Conservation (phyloP, 2,329 filamentous ascomycete genomes). For the Chalaropsis ovoidea region DNA sequence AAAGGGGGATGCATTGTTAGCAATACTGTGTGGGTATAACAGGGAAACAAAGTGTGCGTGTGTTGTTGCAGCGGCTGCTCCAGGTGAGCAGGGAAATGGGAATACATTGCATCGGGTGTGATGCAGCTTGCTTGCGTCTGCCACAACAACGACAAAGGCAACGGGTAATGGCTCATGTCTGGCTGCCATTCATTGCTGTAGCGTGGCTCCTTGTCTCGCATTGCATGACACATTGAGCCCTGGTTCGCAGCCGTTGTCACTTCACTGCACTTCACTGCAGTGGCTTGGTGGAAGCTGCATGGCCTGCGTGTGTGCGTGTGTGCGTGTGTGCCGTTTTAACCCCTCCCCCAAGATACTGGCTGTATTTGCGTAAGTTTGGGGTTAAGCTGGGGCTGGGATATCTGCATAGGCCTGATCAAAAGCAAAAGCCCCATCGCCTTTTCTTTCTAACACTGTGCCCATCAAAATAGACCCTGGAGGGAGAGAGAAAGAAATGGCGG, state of each 20-base stretch:
- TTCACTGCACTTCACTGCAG: conserved; percentile 11
- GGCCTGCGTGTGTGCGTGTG: neutral
- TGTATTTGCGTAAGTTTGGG: neutral
- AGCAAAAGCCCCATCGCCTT: no score
- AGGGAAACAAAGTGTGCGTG: neutral
- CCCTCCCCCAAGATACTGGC: neutral
- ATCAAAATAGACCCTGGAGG: neutral
- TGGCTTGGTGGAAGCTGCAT: conserved; percentile 8
- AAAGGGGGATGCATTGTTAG: conserved; percentile 17
- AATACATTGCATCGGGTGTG: neutral
- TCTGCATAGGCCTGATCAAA: neutral
- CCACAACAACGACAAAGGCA: no score
- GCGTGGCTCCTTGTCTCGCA: conserved; percentile 21
- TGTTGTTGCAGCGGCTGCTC: neutral
- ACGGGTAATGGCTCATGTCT: no score
- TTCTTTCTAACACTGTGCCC: neutral
- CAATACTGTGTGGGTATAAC: neutral
- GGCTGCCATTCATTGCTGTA: neutral
- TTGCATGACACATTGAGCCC: conserved; percentile 14
- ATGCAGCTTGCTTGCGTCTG: neutral
- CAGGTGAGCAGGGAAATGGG: neutral
- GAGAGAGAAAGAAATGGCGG: neutral
- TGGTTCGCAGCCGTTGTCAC: neutral
- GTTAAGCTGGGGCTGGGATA: neutral
- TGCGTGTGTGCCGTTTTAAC: neutral